Base-by-base conservation (phyloP, 2,329 filamentous ascomycete genomes). In the Fusarium pseudograminearum region DNA sequence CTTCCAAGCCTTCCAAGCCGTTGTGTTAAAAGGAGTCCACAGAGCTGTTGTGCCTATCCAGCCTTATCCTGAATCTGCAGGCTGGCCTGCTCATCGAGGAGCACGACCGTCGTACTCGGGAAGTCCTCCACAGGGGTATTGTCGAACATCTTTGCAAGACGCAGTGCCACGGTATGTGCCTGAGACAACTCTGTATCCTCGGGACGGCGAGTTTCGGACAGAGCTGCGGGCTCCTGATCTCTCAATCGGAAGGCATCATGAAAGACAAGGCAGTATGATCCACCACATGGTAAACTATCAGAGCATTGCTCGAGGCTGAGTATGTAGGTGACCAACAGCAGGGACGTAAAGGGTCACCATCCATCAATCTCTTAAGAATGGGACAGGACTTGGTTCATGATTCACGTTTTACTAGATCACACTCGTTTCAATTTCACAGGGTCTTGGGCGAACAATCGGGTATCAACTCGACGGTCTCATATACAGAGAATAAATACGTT, bases 401-500 rank as follows among this genome's bases (percentile, higher is more conserved):
- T 15, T 40, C 20, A 47, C 5, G 42, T 28, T 55, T 69, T 33
- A 33, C 26, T 41, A 16, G 57, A 24, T 56, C 40, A 63, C 69
- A 48, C 47, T 72, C 65, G n/a, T 61, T 71, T 58, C 45, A 42
- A 20, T 53, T 55, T 20, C 20, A 20, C 16, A 42, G 10, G 18
- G 34, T 16, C 36, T 31, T 20, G 24, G 45, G 38, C 44, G 54
- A 20, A 48, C 54, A 24, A 30, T 50, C 31, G 24, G 38, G 38
- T 38, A 50, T 67, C 20, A 47, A 42, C 45, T 61, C 40, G 16
- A 4, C 3, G 4, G 16, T 44, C 36, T 70, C 45, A 55, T 50
- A 34, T 42, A 59, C 48, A 33, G 38, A 60, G 31, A 38, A 61
- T 36, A 46, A 52, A 73, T 71, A 70, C 51, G 67, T 73, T 71